A percentile compares a stretch with the other conserved stretches of the same genome.
phyloP scores from a whole-genome alignment of 352 stramenopile genomes.

The Pythium myriotylum region DNA sequence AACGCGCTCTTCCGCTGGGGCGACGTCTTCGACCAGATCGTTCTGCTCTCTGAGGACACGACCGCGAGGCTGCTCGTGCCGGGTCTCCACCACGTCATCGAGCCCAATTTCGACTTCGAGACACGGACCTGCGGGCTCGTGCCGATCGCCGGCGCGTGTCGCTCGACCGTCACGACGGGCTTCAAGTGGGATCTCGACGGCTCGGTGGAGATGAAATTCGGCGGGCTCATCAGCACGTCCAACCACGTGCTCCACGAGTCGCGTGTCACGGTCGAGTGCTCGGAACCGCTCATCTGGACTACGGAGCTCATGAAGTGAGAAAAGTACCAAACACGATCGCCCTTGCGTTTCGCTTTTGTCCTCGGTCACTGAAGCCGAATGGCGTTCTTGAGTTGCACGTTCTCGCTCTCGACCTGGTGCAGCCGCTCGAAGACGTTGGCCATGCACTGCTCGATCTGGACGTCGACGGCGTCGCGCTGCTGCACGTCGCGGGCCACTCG shows the following conservation, averaged over 20 bases:
- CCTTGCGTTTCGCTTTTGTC: no score
- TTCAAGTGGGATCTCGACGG: conserved; percentile 89
- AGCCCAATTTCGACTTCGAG: conserved; percentile 90
- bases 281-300: conserved; percentile 88
- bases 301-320: conserved; percentile 72
- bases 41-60: conserved; percentile 91
- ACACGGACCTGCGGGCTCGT: conserved; percentile 94
- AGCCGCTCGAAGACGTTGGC: conserved; percentile 57
- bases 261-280: conserved; percentile 68
- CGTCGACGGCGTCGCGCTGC: conserved; percentile 52
- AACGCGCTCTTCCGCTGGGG: conserved; percentile 92
- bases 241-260: conserved; percentile 66
- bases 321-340: no score
- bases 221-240: conserved; percentile 82
- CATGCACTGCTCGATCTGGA: conserved; percentile 60
- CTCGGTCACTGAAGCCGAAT: conserved; percentile 5
- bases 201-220: conserved; percentile 68
- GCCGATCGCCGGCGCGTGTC: conserved; percentile 83
- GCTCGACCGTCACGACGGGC: conserved; percentile 81
- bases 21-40: conserved; percentile 77
- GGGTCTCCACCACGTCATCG: conserved; percentile 59
- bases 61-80: conserved; percentile 83
- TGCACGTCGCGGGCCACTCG: conserved; percentile 41
- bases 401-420: conserved; percentile 51
- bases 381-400: conserved; percentile 37